Evolutionary conservation across 495 filamentous ascomycete species (phyloP), one percentile per base, ranked within the genome.

Genomic region (Echria macrotheca): DNA sequence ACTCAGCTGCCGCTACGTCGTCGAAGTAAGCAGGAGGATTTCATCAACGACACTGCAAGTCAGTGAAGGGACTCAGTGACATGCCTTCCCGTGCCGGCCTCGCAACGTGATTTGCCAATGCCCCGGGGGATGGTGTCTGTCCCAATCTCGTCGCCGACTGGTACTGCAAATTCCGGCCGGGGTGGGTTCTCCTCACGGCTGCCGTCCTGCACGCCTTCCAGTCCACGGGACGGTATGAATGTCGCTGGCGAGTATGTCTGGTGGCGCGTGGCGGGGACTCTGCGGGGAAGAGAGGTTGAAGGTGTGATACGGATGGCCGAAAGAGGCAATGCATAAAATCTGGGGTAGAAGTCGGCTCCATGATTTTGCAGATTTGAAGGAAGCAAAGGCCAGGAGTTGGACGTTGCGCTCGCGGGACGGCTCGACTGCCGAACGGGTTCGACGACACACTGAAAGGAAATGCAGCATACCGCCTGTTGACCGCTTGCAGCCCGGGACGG

Each of bases 131-230:
- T 50, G 54, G 29, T 55, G 45, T 54, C 29, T 32, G 44, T 50
- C 54, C 60, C 50, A 32, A 51, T 37, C 38, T 18, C 15, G 25
- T 29, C 29, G 22, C 36, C 41, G 26, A 42, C 17, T 37, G 57
- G 60, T 57, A 58, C 57, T 43, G 47, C 57, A 52, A 52, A 57
- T 63, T n/a, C n/a, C n/a, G n/a, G 21, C 32, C 26, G 40, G 39
- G 19, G 32, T 47, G 42, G 47, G 47, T 41, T 47, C 21, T 54
- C 28, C n/a, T n/a, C n/a, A n/a, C 23, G 42, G 22, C 47, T 44
- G 50, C 47, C 25, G 43, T 39, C 38, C 41, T 33, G 55, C 43
- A 48, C 40, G 19, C 44, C 45, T 37, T 36, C 36, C 44, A 17
- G n/a, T n/a, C n/a, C n/a, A n/a, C n/a, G n/a, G n/a, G n/a, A n/a